A percentile compares a stretch with the other conserved stretches of the same genome.
Evolutionary conservation across 164 flowering plant species (phyloP).

Genomic region (Vitis amurensis): DNA sequence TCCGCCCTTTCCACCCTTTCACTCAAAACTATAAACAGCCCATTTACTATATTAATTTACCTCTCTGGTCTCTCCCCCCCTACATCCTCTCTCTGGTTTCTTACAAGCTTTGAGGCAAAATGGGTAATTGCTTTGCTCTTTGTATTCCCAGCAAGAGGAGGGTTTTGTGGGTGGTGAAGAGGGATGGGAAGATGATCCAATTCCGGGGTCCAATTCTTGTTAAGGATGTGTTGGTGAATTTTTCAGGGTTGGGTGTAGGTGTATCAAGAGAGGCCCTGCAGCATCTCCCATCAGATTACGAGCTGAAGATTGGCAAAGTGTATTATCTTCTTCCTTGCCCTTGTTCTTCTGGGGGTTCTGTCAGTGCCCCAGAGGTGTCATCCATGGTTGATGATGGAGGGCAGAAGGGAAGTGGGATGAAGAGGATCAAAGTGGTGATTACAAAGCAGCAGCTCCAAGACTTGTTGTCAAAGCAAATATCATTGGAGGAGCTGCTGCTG

Average conservation of each 20-base stretch:
- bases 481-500: conserved; percentile 29
- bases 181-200: conserved; percentile 10
- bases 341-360: not conserved
- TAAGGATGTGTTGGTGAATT: conserved; percentile 7
- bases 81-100: not conserved
- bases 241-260: conserved; percentile 6
- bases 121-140: conserved; percentile 10
- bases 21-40: no score
- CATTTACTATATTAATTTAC: no score
- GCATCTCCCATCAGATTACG: conserved; percentile 27
- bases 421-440: conserved; percentile 43
- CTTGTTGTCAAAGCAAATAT: conserved; percentile 31
- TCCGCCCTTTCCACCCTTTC: no score
- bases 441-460: conserved; percentile 50
- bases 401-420: conserved; percentile 5
- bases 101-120: not conserved
- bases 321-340: conserved; percentile 28
- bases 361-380: not conserved
- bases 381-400: not conserved
- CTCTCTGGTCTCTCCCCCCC: no score
- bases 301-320: conserved; percentile 28
- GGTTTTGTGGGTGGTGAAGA: conserved; percentile 10
- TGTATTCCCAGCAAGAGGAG: not conserved
- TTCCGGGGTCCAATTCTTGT: conserved; percentile 5
- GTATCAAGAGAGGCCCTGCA: not conserved